Conservation (phyloP, 768 basidiomycete species). For the Russula olivacea region DNA sequence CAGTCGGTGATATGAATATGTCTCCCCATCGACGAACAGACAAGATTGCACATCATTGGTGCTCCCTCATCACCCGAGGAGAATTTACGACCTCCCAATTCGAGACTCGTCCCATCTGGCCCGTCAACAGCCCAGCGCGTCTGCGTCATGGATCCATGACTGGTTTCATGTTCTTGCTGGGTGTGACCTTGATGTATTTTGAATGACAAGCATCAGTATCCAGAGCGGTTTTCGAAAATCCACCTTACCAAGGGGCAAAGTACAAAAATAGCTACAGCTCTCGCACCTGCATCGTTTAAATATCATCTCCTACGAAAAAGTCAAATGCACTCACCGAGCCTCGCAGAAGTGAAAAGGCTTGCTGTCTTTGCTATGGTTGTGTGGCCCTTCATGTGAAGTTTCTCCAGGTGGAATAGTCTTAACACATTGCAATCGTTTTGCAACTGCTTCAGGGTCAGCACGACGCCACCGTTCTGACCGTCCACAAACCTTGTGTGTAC, state of each 20-base stretch:
- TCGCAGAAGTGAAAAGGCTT: constrained; percentile 51
- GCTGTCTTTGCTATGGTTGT: constrained; percentile 43
- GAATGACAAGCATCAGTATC: background rate
- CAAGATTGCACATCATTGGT: constrained; percentile 56
- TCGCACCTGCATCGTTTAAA: constrained; percentile 39
- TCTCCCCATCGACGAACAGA: constrained; percentile 52
- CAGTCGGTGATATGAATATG: constrained; percentile 56
- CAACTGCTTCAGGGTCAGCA: constrained; percentile 31
- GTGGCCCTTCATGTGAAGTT: constrained; percentile 40
- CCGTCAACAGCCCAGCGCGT: constrained; percentile 55
- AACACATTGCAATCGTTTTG: constrained; percentile 46
- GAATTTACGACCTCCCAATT: constrained; percentile 52
- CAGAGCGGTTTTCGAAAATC: too few species aligned
- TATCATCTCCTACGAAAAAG: background rate
- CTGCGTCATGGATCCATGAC: constrained; percentile 57
- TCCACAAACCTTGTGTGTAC: constrained; percentile 48
- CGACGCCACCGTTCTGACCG: too few species aligned
- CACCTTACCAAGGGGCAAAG: constrained; percentile 44
- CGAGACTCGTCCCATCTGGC: constrained; percentile 44
- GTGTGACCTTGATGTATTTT: constrained; percentile 41
- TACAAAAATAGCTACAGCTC: constrained; percentile 55
- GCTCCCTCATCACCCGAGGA: constrained; percentile 50
- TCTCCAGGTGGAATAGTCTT: constrained; percentile 42
- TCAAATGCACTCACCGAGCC: constrained; percentile 31
- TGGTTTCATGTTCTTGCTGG: constrained; percentile 56